A percentile compares a stretch with the other conserved stretches of the same genome.
Evolutionary conservation across 2,329 filamentous ascomycete genomes (phyloP).

Genomic region (Colletotrichum sp.): DNA sequence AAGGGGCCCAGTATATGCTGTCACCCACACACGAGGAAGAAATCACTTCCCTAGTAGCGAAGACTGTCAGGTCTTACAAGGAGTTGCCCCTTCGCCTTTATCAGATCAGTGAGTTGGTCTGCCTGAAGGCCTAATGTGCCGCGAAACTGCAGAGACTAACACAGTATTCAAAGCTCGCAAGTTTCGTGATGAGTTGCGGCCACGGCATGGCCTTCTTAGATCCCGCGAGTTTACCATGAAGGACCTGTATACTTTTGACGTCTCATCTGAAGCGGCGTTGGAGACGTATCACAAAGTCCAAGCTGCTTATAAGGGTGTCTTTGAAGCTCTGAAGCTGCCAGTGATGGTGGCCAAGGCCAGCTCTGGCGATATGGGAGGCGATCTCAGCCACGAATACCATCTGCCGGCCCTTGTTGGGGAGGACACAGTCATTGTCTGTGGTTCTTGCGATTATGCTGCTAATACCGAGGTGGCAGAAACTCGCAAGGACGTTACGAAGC

Average conservation of each 20-base stretch:
- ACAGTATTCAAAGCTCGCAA: constrained; percentile 70
- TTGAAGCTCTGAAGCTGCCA: constrained; percentile 82
- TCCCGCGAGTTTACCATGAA: constrained; percentile 97
- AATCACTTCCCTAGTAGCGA: constrained; percentile 81
- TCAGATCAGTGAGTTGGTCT: constrained; percentile 72
- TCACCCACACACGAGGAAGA: constrained; percentile 97
- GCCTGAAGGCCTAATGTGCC: neutral
- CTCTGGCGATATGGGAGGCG: constrained; percentile 95
- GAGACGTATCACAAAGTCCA: constrained; percentile 80
- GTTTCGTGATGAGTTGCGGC: constrained; percentile 90
- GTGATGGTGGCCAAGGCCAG: constrained; percentile 87
- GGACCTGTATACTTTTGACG: constrained; percentile 95
- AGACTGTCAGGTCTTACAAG: constrained; percentile 80
- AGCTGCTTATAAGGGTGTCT: constrained; percentile 75
- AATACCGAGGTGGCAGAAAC: constrained; percentile 83
- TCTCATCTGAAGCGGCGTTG: constrained; percentile 69
- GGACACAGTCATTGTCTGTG: constrained; percentile 81
- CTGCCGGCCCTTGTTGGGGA: constrained; percentile 81
- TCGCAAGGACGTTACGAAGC: constrained; percentile 4
- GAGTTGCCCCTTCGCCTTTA: constrained; percentile 87
- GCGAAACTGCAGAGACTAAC: neutral
- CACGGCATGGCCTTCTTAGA: constrained; percentile 85
- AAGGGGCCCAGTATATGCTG: constrained; percentile 74
- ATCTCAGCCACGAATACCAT: constrained; percentile 94
- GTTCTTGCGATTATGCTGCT: constrained; percentile 74